Base-by-base conservation (phyloP, 2,329 filamentous ascomycete genomes). In the Trichoderma asperellum region DNA sequence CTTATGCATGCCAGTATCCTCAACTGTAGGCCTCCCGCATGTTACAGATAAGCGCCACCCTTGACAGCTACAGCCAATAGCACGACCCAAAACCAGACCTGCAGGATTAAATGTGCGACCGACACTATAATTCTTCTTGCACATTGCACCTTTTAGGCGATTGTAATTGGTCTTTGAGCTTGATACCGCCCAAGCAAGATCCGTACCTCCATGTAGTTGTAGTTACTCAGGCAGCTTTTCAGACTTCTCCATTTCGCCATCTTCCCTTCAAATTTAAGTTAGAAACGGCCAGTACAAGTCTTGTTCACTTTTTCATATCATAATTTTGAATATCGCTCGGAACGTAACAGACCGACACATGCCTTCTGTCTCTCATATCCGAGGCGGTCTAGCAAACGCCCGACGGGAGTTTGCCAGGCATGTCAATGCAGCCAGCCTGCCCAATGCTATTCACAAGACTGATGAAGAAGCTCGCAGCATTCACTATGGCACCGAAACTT, bases 11-110 rank as follows among this genome's bases (percentile, higher is more conserved):
- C 6, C 16, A n/a, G 40, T 43, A n/a, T 43, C 18, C 18, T 43
- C 34, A 8, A 34, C 37, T n/a, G 47, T 55, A 63, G 60, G 60
- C 60, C 60, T 35, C 60, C 60, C 60, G 21, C 32, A 55, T 53
- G 16, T 16, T 11, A 21, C 60, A 37, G 47, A 49, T 24, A 49
- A 21, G 18, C 60, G 43, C 12, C 32, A 14, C 21, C n/a, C 12
- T 14, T 14, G 10, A 2, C 21, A n/a, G n/a, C 0, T 24, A 4
- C 10, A 12, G 21, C 47, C 47, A 49, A 24, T 49, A 21, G 4
- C 59, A 52, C 21, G 5, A 7, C 59, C 21, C n/a, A 11, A 11
- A 29, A 4, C 11, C 32, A n/a, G n/a, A 1, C 58, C 37, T 43
- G 47, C 7, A 24, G n/a, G 40, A 6, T 27, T 11, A 14, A 43